Evolutionary conservation across 2,329 filamentous ascomycete genomes (phyloP).

Genomic region (Ophidiomyces ophidiicola): DNA sequence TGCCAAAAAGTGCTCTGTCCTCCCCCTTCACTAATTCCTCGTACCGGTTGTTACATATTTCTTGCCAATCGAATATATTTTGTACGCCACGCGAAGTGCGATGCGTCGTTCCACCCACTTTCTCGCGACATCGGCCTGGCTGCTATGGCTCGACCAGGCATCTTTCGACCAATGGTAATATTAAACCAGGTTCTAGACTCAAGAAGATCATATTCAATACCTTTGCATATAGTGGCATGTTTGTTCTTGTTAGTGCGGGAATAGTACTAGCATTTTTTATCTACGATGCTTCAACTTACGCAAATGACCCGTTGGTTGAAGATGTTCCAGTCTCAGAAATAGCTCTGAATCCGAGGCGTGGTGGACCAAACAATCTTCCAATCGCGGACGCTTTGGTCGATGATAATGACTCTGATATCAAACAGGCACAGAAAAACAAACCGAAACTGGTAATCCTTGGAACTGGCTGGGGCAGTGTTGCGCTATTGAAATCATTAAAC

Average conservation of each 20-base stretch:
- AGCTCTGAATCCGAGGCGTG: slow-evolving; percentile 66
- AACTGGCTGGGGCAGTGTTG: slow-evolving; percentile 89
- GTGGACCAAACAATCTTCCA: slow-evolving; percentile 89
- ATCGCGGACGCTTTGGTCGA: slow-evolving; percentile 81
- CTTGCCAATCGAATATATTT: neutral
- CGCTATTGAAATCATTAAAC: slow-evolving; percentile 77
- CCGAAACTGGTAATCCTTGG: slow-evolving; percentile 85
- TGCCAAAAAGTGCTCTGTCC: neutral
- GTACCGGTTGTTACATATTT: neutral
- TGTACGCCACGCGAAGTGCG: neutral
- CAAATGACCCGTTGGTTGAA: slow-evolving; percentile 50
- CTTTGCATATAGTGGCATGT: slow-evolving; percentile 61
- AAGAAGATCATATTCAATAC: slow-evolving; percentile 52
- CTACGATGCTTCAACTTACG: slow-evolving; percentile 88
- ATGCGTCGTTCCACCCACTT: neutral
- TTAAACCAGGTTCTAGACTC: neutral
- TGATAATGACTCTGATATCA: slow-evolving; percentile 67
- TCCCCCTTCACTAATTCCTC: neutral
- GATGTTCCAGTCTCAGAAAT: slow-evolving; percentile 77
- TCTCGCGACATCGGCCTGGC: neutral
- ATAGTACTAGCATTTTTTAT: slow-evolving; percentile 75
- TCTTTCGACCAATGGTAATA: slow-evolving; percentile 25
- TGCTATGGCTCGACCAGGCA: slow-evolving; percentile 4
- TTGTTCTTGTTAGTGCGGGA: slow-evolving; percentile 56
- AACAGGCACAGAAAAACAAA: slow-evolving; percentile 65